A percentile compares a stretch with the other conserved stretches of the same genome.
Evolutionary conservation across 331 rosid species (phyloP).

Genomic region (Rosa hybrid): DNA sequence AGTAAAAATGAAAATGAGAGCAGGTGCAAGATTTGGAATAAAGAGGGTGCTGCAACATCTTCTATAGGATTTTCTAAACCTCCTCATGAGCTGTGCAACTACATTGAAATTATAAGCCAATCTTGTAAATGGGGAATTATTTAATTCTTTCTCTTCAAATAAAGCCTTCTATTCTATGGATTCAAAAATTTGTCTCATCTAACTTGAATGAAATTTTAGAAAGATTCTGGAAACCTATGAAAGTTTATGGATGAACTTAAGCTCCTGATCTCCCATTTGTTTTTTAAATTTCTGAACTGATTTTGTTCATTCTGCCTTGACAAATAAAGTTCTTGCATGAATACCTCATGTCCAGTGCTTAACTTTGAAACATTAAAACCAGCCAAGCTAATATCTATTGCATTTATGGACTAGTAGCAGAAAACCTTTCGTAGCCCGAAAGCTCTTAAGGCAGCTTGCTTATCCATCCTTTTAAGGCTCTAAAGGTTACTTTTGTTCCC

Average conservation of each 20-base stretch:
- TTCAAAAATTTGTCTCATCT: neutral
- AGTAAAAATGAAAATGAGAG: constrained; percentile 18
- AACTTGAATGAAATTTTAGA: neutral
- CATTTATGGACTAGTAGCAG: neutral
- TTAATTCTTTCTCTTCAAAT: neutral
- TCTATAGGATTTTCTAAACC: neutral
- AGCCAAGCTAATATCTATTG: neutral
- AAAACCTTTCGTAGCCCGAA: neutral
- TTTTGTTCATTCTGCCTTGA: neutral
- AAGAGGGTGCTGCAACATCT: neutral
- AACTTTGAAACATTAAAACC: neutral
- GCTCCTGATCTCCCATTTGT: neutral
- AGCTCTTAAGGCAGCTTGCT: neutral
- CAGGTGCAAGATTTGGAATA: neutral
- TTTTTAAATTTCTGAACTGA: neutral
- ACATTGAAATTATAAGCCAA: neutral
- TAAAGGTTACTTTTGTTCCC: neutral
- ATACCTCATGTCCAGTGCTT: neutral
- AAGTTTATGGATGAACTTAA: neutral
- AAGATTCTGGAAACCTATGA: neutral
- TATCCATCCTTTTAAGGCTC: neutral
- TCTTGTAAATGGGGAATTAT: neutral
- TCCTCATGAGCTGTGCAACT: neutral
- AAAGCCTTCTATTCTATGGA: neutral
- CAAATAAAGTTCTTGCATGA: neutral